Evolutionary conservation across 2,329 filamentous ascomycete genomes (phyloP), one percentile per base, ranked within the genome.

Genomic region (Xylariaceae sp.): DNA sequence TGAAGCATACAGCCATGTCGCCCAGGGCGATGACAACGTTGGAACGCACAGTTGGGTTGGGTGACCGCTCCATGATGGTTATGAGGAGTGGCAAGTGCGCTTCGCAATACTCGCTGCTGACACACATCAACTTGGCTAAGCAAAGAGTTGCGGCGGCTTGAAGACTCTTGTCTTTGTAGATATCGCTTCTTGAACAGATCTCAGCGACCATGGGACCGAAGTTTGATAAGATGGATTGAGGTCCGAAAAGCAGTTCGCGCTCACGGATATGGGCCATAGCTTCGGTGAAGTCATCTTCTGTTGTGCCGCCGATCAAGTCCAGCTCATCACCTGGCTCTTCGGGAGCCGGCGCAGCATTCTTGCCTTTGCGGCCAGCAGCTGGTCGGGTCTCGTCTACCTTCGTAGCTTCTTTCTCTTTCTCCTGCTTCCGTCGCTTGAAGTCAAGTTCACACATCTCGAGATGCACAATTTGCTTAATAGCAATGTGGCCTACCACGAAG

Each of bases 1-100:
- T 99, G 80, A 99, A 99, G 80, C 92, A 97, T 18, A 99, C 94
- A 0, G 95, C 95, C 94, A 99, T 99, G 68, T 99, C 94, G 38
- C 94, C 94, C 0, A 99, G 83, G 0, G 94, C 93, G 62, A 99
- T 96, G 16, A 99, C 95, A 10, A 95, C 90, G 67, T 99, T 99
- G 63, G 90, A 96, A 47, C 94, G 87, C 38, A 96, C 93, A 16
- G 92, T 96, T 1, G 95, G 88, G 64, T 97, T 90, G 31, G 90
- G 83, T 2, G 91, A 97, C 31, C 91, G 87, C 73, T 99, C 94
- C 78, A 99, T 92, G 64, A 99, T 97, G 14, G 93, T 97, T 71
- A 99, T 96, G 54, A 99, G 85, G 3, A 99, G 85, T 6, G 90
- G 89, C 12, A 99, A 80, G 66, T 99, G 95, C 39, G 83, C 82